Evolutionary conservation across 2,329 filamentous ascomycete species (phyloP), one percentile per base, ranked within the genome.

Genomic region (Arthrinium phaeospermum): DNA sequence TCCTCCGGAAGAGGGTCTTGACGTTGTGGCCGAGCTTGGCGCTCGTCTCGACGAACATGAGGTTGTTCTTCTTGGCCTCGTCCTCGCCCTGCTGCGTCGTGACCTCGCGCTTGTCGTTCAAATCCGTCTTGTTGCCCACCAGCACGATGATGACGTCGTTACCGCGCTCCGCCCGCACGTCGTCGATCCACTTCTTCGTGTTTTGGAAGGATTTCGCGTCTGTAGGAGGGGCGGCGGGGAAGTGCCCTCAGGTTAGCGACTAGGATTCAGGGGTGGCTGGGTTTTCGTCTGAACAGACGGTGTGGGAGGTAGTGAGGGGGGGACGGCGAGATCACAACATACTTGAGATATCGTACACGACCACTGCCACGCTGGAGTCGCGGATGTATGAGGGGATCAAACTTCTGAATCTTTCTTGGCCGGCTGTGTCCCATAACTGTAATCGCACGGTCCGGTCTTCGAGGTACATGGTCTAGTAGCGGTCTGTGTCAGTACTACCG

Each of bases 41-140:
- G 83, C 95, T 98, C 71, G 96, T 99, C 88, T 99, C 96, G 78
- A 99, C 96, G 81, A 99, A 99, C 94, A 99, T 98, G 77, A 98
- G 87, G 76, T 96, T 96, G 84, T 98, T 96, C 88, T 96, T 96
- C 90, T 97, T 98, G 61, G 96, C 96, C 85, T 99, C 96, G 79
- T 98, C 96, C 83, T 99, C 96, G 73, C 96, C 96, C 84, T 98
- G 95, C 80, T 94, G 92, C 47, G 95, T 97, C 57, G 96, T 99
- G 74, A 99, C 96, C 85, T 99, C 96, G 71, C 96, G 91, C 89
- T 98, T 98, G 84, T 99, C 96, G 83, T 96, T 97, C 83, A 99
- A 85, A 88, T 99, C 96, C 64, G 96, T 99, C 91, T 99, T 99
- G 88, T 99, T 99, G 77, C 96, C 96, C 51, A 99, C 97, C 67